Evolutionary conservation across 805 yeast species (phyloP).

Genomic region (Blastobotrys robertii): DNA sequence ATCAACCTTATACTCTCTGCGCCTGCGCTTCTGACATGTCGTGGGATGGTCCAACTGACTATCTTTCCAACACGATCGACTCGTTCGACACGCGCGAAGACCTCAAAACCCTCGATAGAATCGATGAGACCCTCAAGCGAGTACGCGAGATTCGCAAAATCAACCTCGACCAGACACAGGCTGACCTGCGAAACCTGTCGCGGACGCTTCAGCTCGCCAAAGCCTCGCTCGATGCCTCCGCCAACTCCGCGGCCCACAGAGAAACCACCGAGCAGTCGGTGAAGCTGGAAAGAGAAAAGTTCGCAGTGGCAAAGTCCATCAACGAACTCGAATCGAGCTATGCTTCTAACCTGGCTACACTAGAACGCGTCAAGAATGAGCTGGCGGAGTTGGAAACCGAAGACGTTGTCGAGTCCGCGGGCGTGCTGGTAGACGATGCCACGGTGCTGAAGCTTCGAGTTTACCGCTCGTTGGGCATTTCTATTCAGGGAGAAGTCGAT

Average conservation of each 20-base stretch:
- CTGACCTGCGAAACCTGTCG: conserved; percentile 10
- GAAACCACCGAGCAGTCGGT: conserved; percentile 11
- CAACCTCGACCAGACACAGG: conserved; percentile 10
- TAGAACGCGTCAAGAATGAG: conserved; percentile 15
- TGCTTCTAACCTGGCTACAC: conserved; percentile 12
- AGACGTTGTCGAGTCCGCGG: conserved; percentile 8
- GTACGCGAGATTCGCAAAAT: conserved; percentile 10
- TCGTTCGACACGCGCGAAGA: conserved; percentile 15
- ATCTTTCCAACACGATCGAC: too few relatives aligned
- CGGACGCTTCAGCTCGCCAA: conserved; percentile 18
- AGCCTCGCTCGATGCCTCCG: conserved; percentile 8
- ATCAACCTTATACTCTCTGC: too few relatives aligned
- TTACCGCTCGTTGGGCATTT: conserved; percentile 18
- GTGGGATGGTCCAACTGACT: too few relatives aligned
- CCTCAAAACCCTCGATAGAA: conserved; percentile 17
- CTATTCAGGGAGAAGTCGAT: conserved; percentile 13
- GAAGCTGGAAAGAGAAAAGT: conserved; percentile 20
- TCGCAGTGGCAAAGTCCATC: conserved; percentile 20
- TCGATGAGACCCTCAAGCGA: conserved; percentile 8
- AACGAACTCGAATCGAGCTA: conserved; percentile 20
- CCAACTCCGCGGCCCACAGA: conserved; percentile 8
- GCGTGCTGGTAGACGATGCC: conserved; percentile 12
- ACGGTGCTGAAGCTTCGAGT: conserved; percentile 17
- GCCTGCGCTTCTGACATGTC: too few relatives aligned
- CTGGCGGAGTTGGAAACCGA: conserved; percentile 13